Evolutionary conservation across 2,329 filamentous ascomycete genomes (phyloP), one percentile per base, ranked within the genome.

Genomic region (Beauveria scarabaeidicola): DNA sequence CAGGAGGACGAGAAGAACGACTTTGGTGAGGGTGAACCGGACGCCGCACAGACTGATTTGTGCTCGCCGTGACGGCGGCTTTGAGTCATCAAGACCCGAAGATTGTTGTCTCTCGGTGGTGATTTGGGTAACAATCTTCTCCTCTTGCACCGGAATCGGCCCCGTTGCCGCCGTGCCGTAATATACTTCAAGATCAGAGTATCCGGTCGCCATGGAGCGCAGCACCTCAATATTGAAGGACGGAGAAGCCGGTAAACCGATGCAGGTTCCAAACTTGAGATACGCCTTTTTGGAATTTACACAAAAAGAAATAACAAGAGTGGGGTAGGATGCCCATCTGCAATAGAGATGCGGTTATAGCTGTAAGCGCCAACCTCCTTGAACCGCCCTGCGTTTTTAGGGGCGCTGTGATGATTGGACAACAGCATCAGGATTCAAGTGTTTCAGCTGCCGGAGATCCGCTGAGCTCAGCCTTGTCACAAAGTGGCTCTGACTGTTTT

Each of bases 181-280:
- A 40, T 41, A 43, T 32, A 61, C 60, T 52, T 59, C 43, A 29
- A 61, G 55, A 41, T 61, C 55, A 23, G 60, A 61, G 51, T 61
- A 55, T 3, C 23, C 55, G 10, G 3, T 21, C 32, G 55, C 55
- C 55, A 58, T 58, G 5, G 41, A 21, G 52, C 11, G 40, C 25
- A 29, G 17, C 6, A 41, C 21, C 15, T 41, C 36, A 19, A 13
- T 10, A 8, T 38, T n/a, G 15, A 10, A 17, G 36, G 8, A 27
- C 3, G 21, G 7, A 27, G 11, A 13, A 32, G 29, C 29, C 11
- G 29, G 29, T 32, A 4, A 32, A 11, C 29, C 4, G 29, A 32
- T 32, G 29, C 29, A 13, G 10, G 4, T 32, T 32, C 11, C 5
- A 32, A 13, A 32, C 11, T 32, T 32, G 29, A 13, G 4, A 32